Conservation (phyloP, 208 protist genomes). For the Trypanosoma mega region DNA sequence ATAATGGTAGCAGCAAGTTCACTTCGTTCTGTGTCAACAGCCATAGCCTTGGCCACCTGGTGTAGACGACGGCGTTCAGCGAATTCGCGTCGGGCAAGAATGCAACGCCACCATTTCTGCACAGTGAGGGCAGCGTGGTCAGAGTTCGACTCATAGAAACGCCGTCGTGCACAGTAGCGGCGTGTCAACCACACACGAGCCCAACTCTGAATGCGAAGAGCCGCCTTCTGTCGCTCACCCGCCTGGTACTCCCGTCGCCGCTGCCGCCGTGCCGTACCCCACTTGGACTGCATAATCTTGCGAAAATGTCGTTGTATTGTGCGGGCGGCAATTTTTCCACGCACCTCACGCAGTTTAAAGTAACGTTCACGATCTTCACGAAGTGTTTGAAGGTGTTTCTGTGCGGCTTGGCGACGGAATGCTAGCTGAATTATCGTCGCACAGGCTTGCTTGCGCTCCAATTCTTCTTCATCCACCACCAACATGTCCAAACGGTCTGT, state of each 20-base stretch:
- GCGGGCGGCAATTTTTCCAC: slow-evolving; percentile 42
- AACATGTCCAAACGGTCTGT: slow-evolving; percentile 72
- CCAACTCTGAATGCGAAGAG: slow-evolving; percentile 58
- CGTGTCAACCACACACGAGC: slow-evolving; percentile 70
- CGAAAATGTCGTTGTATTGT: slow-evolving; percentile 47
- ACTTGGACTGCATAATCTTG: slow-evolving; percentile 29
- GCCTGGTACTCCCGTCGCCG: slow-evolving; percentile 14
- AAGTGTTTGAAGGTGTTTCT: slow-evolving; percentile 23
- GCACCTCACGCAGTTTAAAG: slow-evolving; percentile 35
- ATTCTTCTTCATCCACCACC: slow-evolving; percentile 75
- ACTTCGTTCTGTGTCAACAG: slow-evolving; percentile 26
- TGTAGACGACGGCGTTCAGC: slow-evolving; percentile 23
- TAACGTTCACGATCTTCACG: slow-evolving; percentile 26
- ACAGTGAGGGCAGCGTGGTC: slow-evolving; percentile 32
- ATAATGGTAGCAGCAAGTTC: slow-evolving; percentile 54
- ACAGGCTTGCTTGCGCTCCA: slow-evolving; percentile 67
- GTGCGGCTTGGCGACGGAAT: slow-evolving; percentile 59
- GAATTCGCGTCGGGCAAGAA: slow-evolving; percentile 29
- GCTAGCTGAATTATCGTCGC: slow-evolving; percentile 60
- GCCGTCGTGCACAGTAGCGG: slow-evolving; percentile 16
- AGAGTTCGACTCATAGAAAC: slow-evolving; percentile 36
- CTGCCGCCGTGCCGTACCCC: slow-evolving; percentile 11
- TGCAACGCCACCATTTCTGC: slow-evolving; percentile 57
- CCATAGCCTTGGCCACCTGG: slow-evolving; percentile 13
- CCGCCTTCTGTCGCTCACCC: slow-evolving; percentile 39